Conservation (phyloP, 2,329 filamentous ascomycete genomes). For the Beauveria sp. region DNA sequence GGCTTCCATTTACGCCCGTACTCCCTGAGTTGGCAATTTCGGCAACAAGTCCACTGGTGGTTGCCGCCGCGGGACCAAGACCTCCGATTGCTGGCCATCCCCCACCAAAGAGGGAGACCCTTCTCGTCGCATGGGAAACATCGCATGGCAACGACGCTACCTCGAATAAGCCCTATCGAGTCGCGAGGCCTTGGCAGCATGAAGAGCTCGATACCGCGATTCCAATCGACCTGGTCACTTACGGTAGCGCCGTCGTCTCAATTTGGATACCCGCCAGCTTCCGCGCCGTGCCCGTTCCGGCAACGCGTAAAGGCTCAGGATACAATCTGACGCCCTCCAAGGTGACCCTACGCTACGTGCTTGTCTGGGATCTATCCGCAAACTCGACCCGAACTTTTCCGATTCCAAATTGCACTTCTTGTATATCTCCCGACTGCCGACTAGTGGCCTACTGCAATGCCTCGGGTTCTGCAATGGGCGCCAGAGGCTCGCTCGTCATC, state of each 20-base stretch:
- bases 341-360: slow-evolving; percentile 27
- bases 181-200: slow-evolving; percentile 30
- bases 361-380: slow-evolving; percentile 32
- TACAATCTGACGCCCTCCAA: slow-evolving; percentile 27
- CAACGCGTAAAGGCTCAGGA: slow-evolving; percentile 17
- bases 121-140: slow-evolving; percentile 33
- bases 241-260: slow-evolving; percentile 30
- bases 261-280: slow-evolving; percentile 34
- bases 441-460: slow-evolving; percentile 33
- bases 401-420: slow-evolving; percentile 31
- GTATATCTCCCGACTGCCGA: slow-evolving; percentile 33
- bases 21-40: slow-evolving; percentile 34
- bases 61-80: slow-evolving; percentile 30
- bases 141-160: slow-evolving; percentile 16
- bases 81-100: slow-evolving; percentile 29
- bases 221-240: slow-evolving; percentile 27
- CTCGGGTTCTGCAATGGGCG: slow-evolving; percentile 24
- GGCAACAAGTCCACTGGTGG: slow-evolving; percentile 29
- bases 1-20: slow-evolving; percentile 29
- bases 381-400: slow-evolving; percentile 29
- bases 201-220: slow-evolving; percentile 31
- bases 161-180: slow-evolving; percentile 26
- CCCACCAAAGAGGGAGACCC: slow-evolving; percentile 28
- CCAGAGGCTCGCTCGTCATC: slow-evolving; percentile 26
- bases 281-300: slow-evolving; percentile 23